These are phyloP conservation scores for Buddleja alternifolia DNA, from an alignment of 257 asterid genomes.

Conservation along the genomic window DNA sequence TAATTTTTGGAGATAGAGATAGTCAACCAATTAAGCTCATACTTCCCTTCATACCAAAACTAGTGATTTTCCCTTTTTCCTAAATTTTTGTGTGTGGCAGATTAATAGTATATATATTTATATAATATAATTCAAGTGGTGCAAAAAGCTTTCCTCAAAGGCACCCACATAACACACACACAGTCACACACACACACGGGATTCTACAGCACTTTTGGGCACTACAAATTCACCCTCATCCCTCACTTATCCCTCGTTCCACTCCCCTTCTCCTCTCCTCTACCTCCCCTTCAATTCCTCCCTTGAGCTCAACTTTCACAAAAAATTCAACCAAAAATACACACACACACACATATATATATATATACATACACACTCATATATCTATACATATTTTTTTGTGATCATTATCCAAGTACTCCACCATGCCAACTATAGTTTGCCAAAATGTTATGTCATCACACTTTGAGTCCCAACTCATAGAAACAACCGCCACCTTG, in stretches of 20 bases:
- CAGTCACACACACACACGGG: conserved; percentile 19
- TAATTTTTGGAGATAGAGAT: too few relatives aligned
- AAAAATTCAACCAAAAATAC: conserved; percentile 1
- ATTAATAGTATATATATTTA: conserved; percentile 31
- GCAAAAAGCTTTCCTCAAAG: conserved; percentile 29
- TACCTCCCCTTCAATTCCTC: not conserved
- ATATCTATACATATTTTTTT: too few relatives aligned
- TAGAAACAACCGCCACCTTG: conserved; percentile 56
- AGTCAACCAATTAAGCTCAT: too few relatives aligned
- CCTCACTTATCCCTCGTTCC: conserved; percentile 63
- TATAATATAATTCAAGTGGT: conserved; percentile 73
- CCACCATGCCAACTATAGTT: conserved; percentile 60
- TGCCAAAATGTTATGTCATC: conserved; percentile 50
- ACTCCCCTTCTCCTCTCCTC: conserved; percentile 29
- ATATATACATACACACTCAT: too few relatives aligned
- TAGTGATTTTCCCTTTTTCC: conserved; percentile 7
- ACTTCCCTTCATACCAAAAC: not conserved
- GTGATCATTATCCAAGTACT: not conserved
- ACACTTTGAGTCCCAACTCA: conserved; percentile 45
- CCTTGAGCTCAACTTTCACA: conserved; percentile 15
- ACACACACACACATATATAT: too few relatives aligned
- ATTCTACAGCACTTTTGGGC: conserved; percentile 49
- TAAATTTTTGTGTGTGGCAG: conserved; percentile 29
- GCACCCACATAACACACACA: conserved; percentile 1
- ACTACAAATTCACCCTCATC: conserved; percentile 73